These are phyloP conservation scores for Hyphodiscus sp. DNA, from an alignment of 2,329 filamentous ascomycete species.

Conservation along the genomic window DNA sequence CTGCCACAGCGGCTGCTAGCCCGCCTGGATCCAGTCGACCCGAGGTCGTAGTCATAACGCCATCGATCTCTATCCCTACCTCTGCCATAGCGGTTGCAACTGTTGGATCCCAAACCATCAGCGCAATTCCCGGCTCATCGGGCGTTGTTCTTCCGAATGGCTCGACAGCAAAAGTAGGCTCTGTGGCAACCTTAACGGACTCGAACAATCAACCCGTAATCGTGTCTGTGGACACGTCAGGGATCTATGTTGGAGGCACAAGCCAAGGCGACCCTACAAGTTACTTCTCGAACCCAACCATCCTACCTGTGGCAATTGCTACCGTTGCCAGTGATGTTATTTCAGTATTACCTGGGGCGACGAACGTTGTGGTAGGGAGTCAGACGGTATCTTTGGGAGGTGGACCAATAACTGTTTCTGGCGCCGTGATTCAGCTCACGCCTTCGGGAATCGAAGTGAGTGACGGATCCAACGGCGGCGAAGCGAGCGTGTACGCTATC, in stretches of 20 bases:
- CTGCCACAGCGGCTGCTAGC: too few relatives aligned
- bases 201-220: neutral
- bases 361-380: slow-evolving; percentile 2
- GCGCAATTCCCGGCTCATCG: slow-evolving; percentile 10
- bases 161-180: slow-evolving; percentile 6
- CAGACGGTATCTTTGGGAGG: slow-evolving; percentile 4
- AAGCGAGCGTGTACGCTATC: neutral
- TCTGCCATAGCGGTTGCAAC: slow-evolving; percentile 6
- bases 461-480: neutral
- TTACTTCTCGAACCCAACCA: slow-evolving; percentile 3
- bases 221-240: slow-evolving; percentile 7
- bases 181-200: slow-evolving; percentile 3
- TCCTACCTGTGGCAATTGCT: neutral
- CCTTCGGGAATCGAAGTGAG: slow-evolving; percentile 16
- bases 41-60: neutral
- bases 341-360: slow-evolving; percentile 1
- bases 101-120: slow-evolving; percentile 8
- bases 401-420: neutral
- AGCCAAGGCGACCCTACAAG: neutral
- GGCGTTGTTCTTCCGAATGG: slow-evolving; percentile 11
- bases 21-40: neutral
- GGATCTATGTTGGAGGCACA: slow-evolving; percentile 2
- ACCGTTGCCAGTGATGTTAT: slow-evolving; percentile 2
- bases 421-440: neutral
- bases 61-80: neutral